Percentiles rank a stretch among this genome's conserved stretches.
phyloP scores from a whole-genome alignment of 2,329 filamentous ascomycete genomes.

The Simplicillium sp. region DNA sequence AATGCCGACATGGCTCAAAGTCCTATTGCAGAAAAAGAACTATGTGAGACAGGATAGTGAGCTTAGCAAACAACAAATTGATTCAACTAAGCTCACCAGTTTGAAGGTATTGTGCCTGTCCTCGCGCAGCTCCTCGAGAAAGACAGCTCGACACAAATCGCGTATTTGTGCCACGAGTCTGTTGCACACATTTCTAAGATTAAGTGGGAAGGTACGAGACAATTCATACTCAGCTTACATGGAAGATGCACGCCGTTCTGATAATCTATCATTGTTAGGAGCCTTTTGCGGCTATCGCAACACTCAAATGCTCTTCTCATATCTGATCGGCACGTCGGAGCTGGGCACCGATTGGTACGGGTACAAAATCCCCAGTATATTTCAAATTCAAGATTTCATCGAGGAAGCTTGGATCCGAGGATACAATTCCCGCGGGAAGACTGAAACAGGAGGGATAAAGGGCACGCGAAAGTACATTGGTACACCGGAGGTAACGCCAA shows the following conservation, averaged over 20 bases:
- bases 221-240: neutral
- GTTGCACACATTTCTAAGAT: slow-evolving; percentile 78
- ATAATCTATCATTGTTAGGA: slow-evolving; percentile 34
- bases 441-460: slow-evolving; percentile 77
- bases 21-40: slow-evolving; percentile 50
- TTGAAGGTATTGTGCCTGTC: slow-evolving; percentile 47
- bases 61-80: neutral
- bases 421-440: slow-evolving; percentile 58
- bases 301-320: slow-evolving; percentile 83
- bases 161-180: slow-evolving; percentile 69
- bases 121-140: slow-evolving; percentile 51
- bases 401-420: slow-evolving; percentile 77
- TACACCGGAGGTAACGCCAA: slow-evolving; percentile 62
- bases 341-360: slow-evolving; percentile 52
- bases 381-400: slow-evolving; percentile 77
- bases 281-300: slow-evolving; percentile 94
- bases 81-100: slow-evolving; percentile 3
- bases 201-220: slow-evolving; percentile 52
- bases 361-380: slow-evolving; percentile 59
- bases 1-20: slow-evolving; percentile 63
- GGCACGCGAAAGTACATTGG: slow-evolving; percentile 95
- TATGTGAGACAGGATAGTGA: slow-evolving; percentile 44
- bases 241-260: neutral
- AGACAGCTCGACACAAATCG: slow-evolving; percentile 16
- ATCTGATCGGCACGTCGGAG: slow-evolving; percentile 52